phyloP scores from a whole-genome alignment of 441 rosid genomes.

The Pelargonium fulgidum region DNA sequence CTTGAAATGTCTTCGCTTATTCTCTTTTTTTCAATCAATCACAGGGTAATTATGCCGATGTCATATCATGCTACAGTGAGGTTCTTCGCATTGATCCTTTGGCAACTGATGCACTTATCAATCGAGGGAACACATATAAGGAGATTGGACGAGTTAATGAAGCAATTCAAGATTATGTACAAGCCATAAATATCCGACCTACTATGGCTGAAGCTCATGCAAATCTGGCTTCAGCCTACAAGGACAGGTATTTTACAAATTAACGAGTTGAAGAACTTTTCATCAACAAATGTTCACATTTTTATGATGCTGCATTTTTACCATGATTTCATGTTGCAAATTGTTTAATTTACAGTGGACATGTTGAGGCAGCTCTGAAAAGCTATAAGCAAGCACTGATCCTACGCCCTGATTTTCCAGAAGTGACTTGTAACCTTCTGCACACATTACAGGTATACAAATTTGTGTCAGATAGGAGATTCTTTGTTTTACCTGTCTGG shows the following conservation, averaged over 20 bases:
- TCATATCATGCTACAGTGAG: constrained; percentile 96
- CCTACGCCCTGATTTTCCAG: constrained; percentile 88
- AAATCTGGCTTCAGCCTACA: constrained; percentile 94
- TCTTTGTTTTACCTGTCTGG: background rate
- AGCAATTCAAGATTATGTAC: constrained; percentile 86
- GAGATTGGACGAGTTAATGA: constrained; percentile 94
- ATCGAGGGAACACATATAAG: constrained; percentile 91
- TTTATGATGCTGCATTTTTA: background rate
- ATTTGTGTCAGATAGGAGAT: background rate
- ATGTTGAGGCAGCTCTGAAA: constrained; percentile 83
- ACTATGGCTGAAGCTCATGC: constrained; percentile 99
- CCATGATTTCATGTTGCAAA: background rate
- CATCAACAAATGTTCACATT: background rate
- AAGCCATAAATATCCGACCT: constrained; percentile 80
- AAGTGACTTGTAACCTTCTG: constrained; percentile 94
- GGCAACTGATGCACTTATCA: constrained; percentile 97
- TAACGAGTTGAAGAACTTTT: background rate
- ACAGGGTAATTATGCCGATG: constrained; percentile 93
- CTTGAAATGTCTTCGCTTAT: background rate
- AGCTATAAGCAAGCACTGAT: constrained; percentile 87
- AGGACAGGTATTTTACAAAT: constrained; percentile 63
- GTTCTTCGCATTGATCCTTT: constrained; percentile 92
- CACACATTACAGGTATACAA: constrained; percentile 80
- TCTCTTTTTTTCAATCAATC: constrained; percentile 1
- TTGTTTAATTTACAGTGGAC: constrained; percentile 49